Evolutionary conservation across 139 green algal species (phyloP).

Genomic region (Dunaliella sp.): DNA sequence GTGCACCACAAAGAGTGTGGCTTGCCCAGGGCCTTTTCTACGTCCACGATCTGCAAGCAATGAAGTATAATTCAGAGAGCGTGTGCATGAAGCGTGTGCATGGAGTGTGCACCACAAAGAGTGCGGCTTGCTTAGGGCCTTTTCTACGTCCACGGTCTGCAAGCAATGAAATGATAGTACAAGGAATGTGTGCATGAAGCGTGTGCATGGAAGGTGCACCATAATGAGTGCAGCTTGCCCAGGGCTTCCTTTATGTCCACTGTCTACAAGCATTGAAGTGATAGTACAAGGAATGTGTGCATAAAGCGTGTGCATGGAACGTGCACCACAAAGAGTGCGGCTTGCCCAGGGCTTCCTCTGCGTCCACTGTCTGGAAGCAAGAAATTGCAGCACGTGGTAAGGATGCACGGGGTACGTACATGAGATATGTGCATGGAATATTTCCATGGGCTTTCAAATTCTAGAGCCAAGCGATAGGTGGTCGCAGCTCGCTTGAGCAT

Average conservation of each 20-base stretch:
- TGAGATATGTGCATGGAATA: too few relatives aligned
- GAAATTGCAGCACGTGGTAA: too few relatives aligned
- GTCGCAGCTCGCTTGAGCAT: too few relatives aligned
- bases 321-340: slow-evolving; percentile 60
- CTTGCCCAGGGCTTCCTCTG: slow-evolving; percentile 80
- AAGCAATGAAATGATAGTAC: slow-evolving; percentile 21
- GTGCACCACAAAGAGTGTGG: slow-evolving; percentile 60
- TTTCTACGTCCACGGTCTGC: slow-evolving; percentile 86
- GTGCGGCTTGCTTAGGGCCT: slow-evolving; percentile 80
- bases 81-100: too few relatives aligned
- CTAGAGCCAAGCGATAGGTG: too few relatives aligned
- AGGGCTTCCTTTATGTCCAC: slow-evolving; percentile 82
- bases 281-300: too few relatives aligned
- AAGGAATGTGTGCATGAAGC: too few relatives aligned
- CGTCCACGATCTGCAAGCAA: slow-evolving; percentile 82
- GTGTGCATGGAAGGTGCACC: slow-evolving; percentile 84
- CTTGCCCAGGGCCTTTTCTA: slow-evolving; percentile 80
- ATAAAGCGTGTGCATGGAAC: too few relatives aligned
- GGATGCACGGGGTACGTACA: too few relatives aligned
- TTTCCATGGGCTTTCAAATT: too few relatives aligned
- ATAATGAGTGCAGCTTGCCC: slow-evolving; percentile 72
- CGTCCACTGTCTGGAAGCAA: slow-evolving; percentile 83
- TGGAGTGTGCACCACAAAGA: slow-evolving; percentile 72
- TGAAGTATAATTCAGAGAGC: too few relatives aligned
- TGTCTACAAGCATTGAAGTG: slow-evolving; percentile 64